Evolutionary conservation across 2,329 filamentous ascomycete genomes (phyloP), one percentile per base, ranked within the genome.

Genomic region (Penicillium sp.): DNA sequence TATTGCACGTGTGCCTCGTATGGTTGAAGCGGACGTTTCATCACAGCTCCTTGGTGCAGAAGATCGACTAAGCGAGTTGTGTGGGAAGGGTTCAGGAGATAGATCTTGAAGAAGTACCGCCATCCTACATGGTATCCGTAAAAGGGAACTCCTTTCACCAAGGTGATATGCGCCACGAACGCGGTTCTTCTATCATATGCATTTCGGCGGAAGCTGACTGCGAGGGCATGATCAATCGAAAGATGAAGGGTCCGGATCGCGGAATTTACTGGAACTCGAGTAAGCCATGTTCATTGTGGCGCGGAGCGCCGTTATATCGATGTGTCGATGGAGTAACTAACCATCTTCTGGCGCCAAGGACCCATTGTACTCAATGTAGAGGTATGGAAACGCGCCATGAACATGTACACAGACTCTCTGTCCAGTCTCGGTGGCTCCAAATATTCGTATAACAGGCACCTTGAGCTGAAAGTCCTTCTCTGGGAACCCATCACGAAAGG

Each of bases 391-490:
- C 18, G 89, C 90, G 52, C 95, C 93, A 70, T 97, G 93, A 48
- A 99, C 83, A 73, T 99, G 93, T 27, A 89, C 89, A 73, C 93
- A 96, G 13, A 96, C 89, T 66, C 95, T 96, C 72, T 97, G 91
- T 0, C 93, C 93, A 0, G 89, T 93, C 67, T 95, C 89, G 0
- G 92, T 96, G 3, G 90, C 85, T 0, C 93, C 93, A 71, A 97
- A 99, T 10, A 95, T 81, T 57, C 93, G 83, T 52, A 99, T 84
- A 10, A 97, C 82, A 0, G 93, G 92, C 0, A 97, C 83, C 56
- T 83, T 86, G 9, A 88, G 85, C 29, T 82, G 80, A 52, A 82
- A 83, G 54, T 77, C 74, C 52, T 80, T 72, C 61, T 84, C 79
- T 16, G 78, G 81, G 40, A 75, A 76, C 22, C 75, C 80, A 57